phyloP scores from a whole-genome alignment of 2,329 filamentous ascomycete species.

The Clathrospora elynae region DNA sequence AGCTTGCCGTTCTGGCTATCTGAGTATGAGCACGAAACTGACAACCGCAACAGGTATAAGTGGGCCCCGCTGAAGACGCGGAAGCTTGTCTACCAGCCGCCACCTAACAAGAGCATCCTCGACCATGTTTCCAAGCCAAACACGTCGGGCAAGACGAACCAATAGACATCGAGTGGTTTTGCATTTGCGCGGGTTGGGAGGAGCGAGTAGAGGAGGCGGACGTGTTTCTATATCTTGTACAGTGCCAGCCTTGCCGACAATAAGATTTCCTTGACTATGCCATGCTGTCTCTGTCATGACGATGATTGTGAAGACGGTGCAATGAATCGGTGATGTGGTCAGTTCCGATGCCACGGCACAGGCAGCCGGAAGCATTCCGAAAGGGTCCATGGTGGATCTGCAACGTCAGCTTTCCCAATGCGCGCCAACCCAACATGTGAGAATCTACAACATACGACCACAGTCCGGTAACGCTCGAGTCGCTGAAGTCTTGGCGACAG shows the following conservation, averaged over 20 bases:
- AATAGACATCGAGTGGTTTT: slow-evolving; percentile 27
- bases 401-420: slow-evolving; percentile 39
- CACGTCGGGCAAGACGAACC: slow-evolving; percentile 42
- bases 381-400: slow-evolving; percentile 26
- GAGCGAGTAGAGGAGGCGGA: slow-evolving; percentile 34
- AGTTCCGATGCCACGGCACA: too few relatives aligned
- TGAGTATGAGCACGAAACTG: slow-evolving; percentile 22
- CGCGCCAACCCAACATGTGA: slow-evolving; percentile 36
- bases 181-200: slow-evolving; percentile 26
- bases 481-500: neutral
- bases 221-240: slow-evolving; percentile 50
- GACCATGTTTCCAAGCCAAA: slow-evolving; percentile 41
- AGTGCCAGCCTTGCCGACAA: slow-evolving; percentile 47
- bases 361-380: slow-evolving; percentile 19
- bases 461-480: neutral
- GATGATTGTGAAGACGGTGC: too few relatives aligned
- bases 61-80: slow-evolving; percentile 95
- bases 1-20: neutral
- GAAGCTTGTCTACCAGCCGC: slow-evolving; percentile 88
- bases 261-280: slow-evolving; percentile 32
- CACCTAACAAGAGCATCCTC: slow-evolving; percentile 49
- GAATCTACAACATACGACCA: slow-evolving; percentile 16
- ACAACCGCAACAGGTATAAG: slow-evolving; percentile 71
- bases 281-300: too few relatives aligned
- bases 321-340: too few relatives aligned